A percentile compares a stretch with the other conserved stretches of the same genome.
Conservation (phyloP, 306 rosid genomes). For the Corylus americana region DNA sequence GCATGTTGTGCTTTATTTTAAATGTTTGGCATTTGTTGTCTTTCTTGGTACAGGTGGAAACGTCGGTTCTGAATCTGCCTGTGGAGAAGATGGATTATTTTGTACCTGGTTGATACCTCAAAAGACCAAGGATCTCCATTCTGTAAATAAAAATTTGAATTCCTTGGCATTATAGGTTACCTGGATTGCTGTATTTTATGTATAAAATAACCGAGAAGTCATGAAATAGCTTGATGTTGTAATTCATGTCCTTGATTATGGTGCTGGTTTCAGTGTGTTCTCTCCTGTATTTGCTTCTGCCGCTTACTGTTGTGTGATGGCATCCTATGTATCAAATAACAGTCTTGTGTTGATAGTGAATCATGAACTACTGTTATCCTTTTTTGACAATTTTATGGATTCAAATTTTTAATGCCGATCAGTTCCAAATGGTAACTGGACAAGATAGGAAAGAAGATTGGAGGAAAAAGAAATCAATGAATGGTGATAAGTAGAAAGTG, state of each 20-base stretch:
- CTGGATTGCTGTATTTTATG: slow-evolving; percentile 12
- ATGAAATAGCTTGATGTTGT: not conserved
- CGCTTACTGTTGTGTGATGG: not conserved
- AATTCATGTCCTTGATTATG: not conserved
- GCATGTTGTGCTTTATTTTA: not conserved
- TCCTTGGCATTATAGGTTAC: not conserved
- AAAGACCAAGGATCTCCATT: slow-evolving; percentile 8
- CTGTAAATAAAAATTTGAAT: slow-evolving; percentile 47
- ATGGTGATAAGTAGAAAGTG: no score
- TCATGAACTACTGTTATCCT: not conserved
- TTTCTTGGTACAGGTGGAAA: slow-evolving; percentile 56
- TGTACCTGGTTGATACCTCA: slow-evolving; percentile 67
- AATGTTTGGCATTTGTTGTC: slow-evolving; percentile 8
- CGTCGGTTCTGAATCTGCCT: slow-evolving; percentile 83
- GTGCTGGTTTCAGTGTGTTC: not conserved
- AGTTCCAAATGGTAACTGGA: no score
- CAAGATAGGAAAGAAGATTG: no score
- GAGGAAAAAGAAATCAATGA: no score
- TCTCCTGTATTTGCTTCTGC: not conserved
- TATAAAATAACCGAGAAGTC: slow-evolving; percentile 12
- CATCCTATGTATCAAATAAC: slow-evolving; percentile 1
- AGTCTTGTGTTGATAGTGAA: not conserved
- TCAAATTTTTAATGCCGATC: no score
- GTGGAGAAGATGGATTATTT: slow-evolving; percentile 93
- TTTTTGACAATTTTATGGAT: not conserved